These are phyloP conservation scores for Sarocladium kiliense DNA, from an alignment of 2,329 filamentous ascomycete species.

Conservation along the genomic window DNA sequence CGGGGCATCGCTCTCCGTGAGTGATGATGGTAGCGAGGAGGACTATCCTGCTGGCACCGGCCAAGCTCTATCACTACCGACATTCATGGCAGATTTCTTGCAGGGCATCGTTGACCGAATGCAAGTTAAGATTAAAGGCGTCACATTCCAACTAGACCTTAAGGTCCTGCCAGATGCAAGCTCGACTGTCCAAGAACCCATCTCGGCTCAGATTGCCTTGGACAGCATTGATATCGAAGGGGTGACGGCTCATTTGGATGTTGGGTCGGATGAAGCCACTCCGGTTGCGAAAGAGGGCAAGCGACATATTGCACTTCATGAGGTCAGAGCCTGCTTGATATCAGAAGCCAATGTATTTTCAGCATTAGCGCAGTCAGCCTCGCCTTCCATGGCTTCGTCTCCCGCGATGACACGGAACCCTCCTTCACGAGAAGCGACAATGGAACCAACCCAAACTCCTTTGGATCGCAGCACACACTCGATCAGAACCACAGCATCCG, in stretches of 20 bases:
- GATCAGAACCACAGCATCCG: neutral
- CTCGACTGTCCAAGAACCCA: constrained; percentile 43
- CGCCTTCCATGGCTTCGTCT: constrained; percentile 41
- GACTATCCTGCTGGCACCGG: constrained; percentile 63
- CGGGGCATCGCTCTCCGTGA: constrained; percentile 54
- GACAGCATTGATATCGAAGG: constrained; percentile 63
- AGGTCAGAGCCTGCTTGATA: constrained; percentile 59
- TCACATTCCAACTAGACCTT: constrained; percentile 62
- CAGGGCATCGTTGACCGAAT: constrained; percentile 70
- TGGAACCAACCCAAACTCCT: constrained; percentile 12
- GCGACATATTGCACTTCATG: constrained; percentile 57
- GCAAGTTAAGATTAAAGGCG: constrained; percentile 59
- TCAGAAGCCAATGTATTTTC: constrained; percentile 64
- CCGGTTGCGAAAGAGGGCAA: constrained; percentile 56
- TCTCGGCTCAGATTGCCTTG: constrained; percentile 61
- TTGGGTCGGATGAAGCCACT: constrained; percentile 21
- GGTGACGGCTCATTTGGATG: constrained; percentile 41
- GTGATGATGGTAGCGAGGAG: constrained; percentile 59
- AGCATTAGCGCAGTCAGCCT: constrained; percentile 46
- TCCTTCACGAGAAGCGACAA: constrained; percentile 25
- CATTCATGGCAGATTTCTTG: constrained; percentile 65
- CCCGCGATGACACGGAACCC: constrained; percentile 40
- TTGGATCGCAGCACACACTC: constrained; percentile 16
- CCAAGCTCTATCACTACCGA: constrained; percentile 61
- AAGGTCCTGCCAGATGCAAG: constrained; percentile 46